Percentiles rank a stretch among this genome's conserved stretches.
Conservation (phyloP, 2,329 filamentous ascomycete species). For the Coniella lustricola region DNA sequence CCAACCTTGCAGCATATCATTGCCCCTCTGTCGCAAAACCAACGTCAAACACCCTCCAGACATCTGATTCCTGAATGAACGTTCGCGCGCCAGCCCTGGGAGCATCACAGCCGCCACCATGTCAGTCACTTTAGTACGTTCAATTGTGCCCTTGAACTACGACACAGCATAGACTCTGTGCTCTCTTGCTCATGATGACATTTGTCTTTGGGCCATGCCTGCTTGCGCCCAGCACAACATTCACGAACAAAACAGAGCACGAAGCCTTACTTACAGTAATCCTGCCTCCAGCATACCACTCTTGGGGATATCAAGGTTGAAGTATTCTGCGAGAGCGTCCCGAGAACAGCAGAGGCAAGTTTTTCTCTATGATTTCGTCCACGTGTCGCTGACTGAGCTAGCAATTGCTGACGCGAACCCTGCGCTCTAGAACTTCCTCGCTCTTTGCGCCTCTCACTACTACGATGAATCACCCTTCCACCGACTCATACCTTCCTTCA, state of each 20-base stretch:
- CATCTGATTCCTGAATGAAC: neutral
- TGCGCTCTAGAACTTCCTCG: constrained; percentile 69
- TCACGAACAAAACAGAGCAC: neutral
- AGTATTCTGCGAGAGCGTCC: constrained; percentile 90
- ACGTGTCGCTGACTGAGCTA: neutral
- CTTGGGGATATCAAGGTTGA: constrained; percentile 90
- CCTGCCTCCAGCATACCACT: constrained; percentile 77
- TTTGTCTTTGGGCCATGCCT: neutral
- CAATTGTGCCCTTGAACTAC: neutral
- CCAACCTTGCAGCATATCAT: neutral
- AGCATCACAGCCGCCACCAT: neutral
- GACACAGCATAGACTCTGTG: neutral
- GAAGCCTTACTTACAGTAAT: constrained; percentile 10
- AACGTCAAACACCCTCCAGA: neutral
- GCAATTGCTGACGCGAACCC: neutral
- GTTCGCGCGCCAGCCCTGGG: too few relatives aligned
- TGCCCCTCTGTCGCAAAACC: neutral
- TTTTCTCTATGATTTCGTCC: neutral
- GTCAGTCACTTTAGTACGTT: constrained; percentile 1
- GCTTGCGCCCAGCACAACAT: neutral
- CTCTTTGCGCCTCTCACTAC: constrained; percentile 72
- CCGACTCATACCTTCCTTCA: constrained; percentile 73
- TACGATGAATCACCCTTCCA: constrained; percentile 73
- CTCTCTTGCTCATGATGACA: too few relatives aligned
- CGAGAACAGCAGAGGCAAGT: constrained; percentile 77